Conservation (phyloP, 2,329 filamentous ascomycete genomes). For the Cladosporium cucumerinum region DNA sequence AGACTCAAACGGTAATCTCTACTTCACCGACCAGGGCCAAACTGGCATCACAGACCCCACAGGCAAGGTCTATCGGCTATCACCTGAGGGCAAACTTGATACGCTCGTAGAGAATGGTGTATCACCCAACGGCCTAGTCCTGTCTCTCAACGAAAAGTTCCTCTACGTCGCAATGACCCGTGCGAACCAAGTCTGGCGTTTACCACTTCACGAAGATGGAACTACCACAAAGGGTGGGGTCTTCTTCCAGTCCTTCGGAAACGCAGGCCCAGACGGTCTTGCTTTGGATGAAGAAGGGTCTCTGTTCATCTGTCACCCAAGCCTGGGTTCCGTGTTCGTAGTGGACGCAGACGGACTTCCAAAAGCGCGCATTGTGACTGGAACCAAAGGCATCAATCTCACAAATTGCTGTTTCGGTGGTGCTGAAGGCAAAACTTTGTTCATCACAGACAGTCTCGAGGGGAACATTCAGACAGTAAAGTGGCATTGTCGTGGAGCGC, state of each 20-base stretch:
- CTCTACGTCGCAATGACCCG: slow-evolving; percentile 42
- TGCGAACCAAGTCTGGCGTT: slow-evolving; percentile 42
- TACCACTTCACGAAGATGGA: slow-evolving; percentile 40
- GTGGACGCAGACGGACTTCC: slow-evolving; percentile 7
- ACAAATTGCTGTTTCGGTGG: slow-evolving; percentile 12
- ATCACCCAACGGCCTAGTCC: slow-evolving; percentile 7
- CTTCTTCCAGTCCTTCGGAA: slow-evolving; percentile 44
- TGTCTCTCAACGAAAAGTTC: slow-evolving; percentile 36
- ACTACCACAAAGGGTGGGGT: slow-evolving; percentile 39
- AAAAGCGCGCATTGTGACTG: not conserved
- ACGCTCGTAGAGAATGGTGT: slow-evolving; percentile 5
- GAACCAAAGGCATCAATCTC: slow-evolving; percentile 5
- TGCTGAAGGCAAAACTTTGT: slow-evolving; percentile 7
- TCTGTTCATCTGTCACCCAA: slow-evolving; percentile 30
- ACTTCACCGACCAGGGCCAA: slow-evolving; percentile 47
- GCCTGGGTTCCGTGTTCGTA: not conserved
- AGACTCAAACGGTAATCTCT: slow-evolving; percentile 38
- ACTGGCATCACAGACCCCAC: slow-evolving; percentile 44
- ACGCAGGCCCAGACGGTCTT: slow-evolving; percentile 41
- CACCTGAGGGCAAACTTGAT: slow-evolving; percentile 37
- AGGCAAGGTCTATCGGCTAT: slow-evolving; percentile 40
- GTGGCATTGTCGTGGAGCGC: slow-evolving; percentile 8
- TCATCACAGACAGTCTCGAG: slow-evolving; percentile 9
- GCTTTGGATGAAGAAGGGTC: slow-evolving; percentile 39
- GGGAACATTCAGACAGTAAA: slow-evolving; percentile 1